Evolutionary conservation across 2,329 filamentous ascomycete genomes (phyloP).

Genomic region (Chaetomiaceae sp.): DNA sequence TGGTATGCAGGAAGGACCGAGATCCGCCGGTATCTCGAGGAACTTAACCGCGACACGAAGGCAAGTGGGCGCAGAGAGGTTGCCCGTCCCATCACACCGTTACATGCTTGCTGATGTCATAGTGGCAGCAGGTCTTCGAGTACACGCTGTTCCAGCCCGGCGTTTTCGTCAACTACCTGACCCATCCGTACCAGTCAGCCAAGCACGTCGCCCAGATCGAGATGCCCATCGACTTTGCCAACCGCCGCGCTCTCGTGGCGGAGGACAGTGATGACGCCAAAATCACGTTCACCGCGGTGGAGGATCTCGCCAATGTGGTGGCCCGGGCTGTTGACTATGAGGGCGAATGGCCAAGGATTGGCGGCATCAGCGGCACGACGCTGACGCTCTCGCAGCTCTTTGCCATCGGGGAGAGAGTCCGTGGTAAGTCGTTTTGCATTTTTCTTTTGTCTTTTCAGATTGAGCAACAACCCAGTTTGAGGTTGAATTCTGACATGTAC

Average conservation of each 20-base stretch:
- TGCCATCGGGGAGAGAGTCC: conserved; percentile 29
- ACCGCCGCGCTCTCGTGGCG: conserved; percentile 28
- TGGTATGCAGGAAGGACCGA: conserved; percentile 34
- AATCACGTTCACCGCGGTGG: conserved; percentile 30
- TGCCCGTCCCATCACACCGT: too few species aligned
- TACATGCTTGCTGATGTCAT: too few species aligned
- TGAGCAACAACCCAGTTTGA: not conserved
- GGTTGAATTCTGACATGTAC: too few species aligned
- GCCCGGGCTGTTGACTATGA: conserved; percentile 33
- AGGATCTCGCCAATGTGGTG: conserved; percentile 33
- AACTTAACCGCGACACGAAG: conserved; percentile 36
- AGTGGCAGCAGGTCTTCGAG: conserved; percentile 37
- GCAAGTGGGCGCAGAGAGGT: too few species aligned
- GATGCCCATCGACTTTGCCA: conserved; percentile 31
- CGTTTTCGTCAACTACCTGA: conserved; percentile 44
- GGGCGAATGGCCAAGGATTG: conserved; percentile 35
- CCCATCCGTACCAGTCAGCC: conserved; percentile 35
- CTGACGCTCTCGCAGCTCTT: conserved; percentile 28
- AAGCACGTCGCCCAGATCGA: conserved; percentile 32
- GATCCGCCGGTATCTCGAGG: conserved; percentile 35
- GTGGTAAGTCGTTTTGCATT: conserved; percentile 23
- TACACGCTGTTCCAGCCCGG: conserved; percentile 46
- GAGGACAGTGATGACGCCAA: conserved; percentile 27
- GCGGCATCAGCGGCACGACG: conserved; percentile 33
- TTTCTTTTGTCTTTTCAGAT: not conserved